Evolutionary conservation across 2,329 filamentous ascomycete genomes (phyloP).

Genomic region (Neonectria hederae): DNA sequence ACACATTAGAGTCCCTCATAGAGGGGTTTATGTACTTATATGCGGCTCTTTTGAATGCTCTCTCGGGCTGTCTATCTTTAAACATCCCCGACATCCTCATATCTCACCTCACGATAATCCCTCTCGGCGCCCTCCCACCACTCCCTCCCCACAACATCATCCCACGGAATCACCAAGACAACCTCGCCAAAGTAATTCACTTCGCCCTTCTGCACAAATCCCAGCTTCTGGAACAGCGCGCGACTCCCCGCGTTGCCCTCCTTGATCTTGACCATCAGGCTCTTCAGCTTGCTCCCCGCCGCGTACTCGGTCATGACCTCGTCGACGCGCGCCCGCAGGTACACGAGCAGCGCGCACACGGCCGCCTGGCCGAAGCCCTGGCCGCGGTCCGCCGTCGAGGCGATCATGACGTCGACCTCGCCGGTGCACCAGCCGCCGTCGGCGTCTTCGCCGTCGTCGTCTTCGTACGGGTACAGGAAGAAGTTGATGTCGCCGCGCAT

Average conservation of each 20-base stretch:
- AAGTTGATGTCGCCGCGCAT: slow-evolving; percentile 85
- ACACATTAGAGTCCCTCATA: no score
- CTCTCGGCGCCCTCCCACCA: slow-evolving; percentile 35
- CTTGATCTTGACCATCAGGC: slow-evolving; percentile 67
- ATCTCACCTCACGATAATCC: slow-evolving; percentile 39
- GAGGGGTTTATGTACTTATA: no score
- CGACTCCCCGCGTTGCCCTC: slow-evolving; percentile 63
- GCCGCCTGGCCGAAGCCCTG: slow-evolving; percentile 73
- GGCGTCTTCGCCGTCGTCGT: slow-evolving; percentile 42
- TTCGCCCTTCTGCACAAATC: slow-evolving; percentile 60
- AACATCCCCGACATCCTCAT: slow-evolving; percentile 19
- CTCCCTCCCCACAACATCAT: slow-evolving; percentile 31
- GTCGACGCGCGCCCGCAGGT: slow-evolving; percentile 64
- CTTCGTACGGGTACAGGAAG: slow-evolving; percentile 72
- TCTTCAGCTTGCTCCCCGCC: slow-evolving; percentile 34
- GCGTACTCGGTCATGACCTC: slow-evolving; percentile 62
- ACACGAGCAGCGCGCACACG: slow-evolving; percentile 74
- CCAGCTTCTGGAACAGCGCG: slow-evolving; percentile 60
- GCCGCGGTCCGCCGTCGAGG: slow-evolving; percentile 63
- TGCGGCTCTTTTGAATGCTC: background rate
- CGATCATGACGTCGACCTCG: slow-evolving; percentile 91
- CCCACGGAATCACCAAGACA: slow-evolving; percentile 56
- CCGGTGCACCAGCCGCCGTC: slow-evolving; percentile 58
- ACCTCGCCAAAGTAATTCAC: slow-evolving; percentile 71
- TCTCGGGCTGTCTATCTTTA: background rate